phyloP scores from a whole-genome alignment of 805 yeast genomes.

The Ogataea degrootiae region DNA sequence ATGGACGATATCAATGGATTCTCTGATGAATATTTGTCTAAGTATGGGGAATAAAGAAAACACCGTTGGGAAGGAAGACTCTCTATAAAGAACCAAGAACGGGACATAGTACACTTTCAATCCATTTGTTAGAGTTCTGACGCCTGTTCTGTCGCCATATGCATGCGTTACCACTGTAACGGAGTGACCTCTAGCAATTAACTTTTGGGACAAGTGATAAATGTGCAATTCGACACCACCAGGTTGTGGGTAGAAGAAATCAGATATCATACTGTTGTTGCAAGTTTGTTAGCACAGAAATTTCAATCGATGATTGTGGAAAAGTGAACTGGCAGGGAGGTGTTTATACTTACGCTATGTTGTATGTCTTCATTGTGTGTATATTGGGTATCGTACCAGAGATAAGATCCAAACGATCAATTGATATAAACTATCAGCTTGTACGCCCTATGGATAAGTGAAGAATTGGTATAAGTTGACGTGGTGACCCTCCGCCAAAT shows the following conservation, averaged over 20 bases:
- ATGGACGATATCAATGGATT: constrained; percentile 82
- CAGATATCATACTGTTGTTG: constrained; percentile 67
- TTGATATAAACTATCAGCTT: no score
- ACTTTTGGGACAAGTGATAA: constrained; percentile 81
- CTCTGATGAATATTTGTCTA: constrained; percentile 81
- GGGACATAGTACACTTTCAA: constrained; percentile 92
- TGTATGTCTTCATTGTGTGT: constrained; percentile 1
- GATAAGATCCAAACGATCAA: no score
- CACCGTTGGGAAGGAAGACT: constrained; percentile 83
- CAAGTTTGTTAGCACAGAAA: no score
- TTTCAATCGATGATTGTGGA: no score
- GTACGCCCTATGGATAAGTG: no score
- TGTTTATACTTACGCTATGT: constrained; percentile 24
- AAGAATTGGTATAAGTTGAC: no score
- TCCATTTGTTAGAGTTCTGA: constrained; percentile 82
- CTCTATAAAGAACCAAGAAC: constrained; percentile 70
- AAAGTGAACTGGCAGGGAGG: not conserved
- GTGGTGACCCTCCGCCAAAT: no score
- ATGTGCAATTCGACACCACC: constrained; percentile 98
- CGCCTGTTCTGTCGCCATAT: constrained; percentile 77
- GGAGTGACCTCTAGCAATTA: constrained; percentile 76
- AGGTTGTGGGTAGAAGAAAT: constrained; percentile 96
- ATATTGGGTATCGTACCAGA: no score
- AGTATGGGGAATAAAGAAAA: constrained; percentile 83
- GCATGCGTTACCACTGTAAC: constrained; percentile 87